Evolutionary conservation across 2,329 filamentous ascomycete species (phyloP), one percentile per base, ranked within the genome.

Genomic region (Cyanodermella asteris): DNA sequence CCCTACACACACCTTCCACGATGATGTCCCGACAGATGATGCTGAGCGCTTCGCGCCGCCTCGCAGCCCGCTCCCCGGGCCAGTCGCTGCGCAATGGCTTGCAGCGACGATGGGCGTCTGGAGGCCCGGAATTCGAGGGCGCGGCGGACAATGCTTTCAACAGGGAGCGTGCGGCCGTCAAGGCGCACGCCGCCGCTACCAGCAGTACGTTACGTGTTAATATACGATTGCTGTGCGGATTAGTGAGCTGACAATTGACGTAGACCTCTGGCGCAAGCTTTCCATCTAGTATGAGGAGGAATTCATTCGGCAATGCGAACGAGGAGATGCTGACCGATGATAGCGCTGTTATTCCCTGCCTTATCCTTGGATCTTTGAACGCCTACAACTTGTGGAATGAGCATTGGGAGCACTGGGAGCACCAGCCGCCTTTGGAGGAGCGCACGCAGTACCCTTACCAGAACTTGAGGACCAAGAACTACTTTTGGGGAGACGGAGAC

Each of bases 401-500:
- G 59, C 87, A 97, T 57, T 94, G 84, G 84, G 77, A 90, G 56
- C 87, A 97, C 64, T 80, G 74, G 68, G 56, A 53, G 26, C 84
- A 94, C 58, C 56, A 77, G 52, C 68, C 75, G 32, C 76, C 87
- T 37, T 61, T 84, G 39, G 80, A 91, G 61, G 87, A 97, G 59
- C 74, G 77, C 46, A 56, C 64, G 43, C 78, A 94, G 61, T 97
- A 94, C 57, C 59, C 81, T 31, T 97, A 91, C 70, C 78, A 91
- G 68, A 97, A 97, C 65, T 76, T 97, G 53, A 76, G 87, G 50
- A 66, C 68, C 51, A 93, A 87, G 72, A 93, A 91, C 68, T 97
- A 56, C 64, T 71, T 68, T 45, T 97, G 76, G 76, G 82, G 84
- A 38, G 63, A 94, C 47, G 87, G 87, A 47, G 87, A 97, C 60